A percentile compares a stretch with the other conserved stretches of the same genome.
Evolutionary conservation across 345 rosid species (phyloP).

Genomic region (Gossypium anomalum): DNA sequence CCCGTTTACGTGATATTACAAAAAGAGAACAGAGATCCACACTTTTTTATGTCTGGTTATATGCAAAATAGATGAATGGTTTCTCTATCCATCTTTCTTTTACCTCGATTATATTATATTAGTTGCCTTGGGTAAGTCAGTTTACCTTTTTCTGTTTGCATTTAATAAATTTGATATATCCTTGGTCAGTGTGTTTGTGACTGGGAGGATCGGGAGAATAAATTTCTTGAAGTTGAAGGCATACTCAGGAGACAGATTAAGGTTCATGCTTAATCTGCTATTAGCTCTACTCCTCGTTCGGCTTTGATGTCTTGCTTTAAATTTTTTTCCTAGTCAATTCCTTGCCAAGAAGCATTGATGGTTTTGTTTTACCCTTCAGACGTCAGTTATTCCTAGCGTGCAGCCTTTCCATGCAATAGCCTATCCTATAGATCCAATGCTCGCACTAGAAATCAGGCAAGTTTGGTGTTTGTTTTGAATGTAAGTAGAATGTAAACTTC

Average conservation of each 20-base stretch:
- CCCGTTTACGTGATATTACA: not conserved
- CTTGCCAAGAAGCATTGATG: not conserved
- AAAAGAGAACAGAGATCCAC: not conserved
- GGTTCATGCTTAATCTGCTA: slow-evolving; percentile 32
- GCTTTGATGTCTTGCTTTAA: not conserved
- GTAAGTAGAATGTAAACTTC: not conserved
- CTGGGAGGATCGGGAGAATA: slow-evolving; percentile 90
- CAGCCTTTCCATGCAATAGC: slow-evolving; percentile 99
- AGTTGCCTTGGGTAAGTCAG: not conserved
- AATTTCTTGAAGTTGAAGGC: slow-evolving; percentile 81
- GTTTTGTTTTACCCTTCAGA: slow-evolving; percentile 38
- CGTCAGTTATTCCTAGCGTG: slow-evolving; percentile 87
- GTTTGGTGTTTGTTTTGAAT: not conserved
- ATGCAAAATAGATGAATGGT: not conserved
- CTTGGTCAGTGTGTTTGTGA: slow-evolving; percentile 67
- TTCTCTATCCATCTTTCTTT: not conserved
- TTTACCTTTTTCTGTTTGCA: not conserved
- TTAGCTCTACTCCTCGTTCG: not conserved
- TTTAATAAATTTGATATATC: not conserved
- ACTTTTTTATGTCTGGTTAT: not conserved
- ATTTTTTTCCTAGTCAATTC: not conserved
- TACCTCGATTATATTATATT: not conserved
- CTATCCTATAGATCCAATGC: slow-evolving; percentile 87
- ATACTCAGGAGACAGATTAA: slow-evolving; percentile 81
- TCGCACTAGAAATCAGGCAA: slow-evolving; percentile 95